phyloP scores from a whole-genome alignment of 257 asterid genomes.

The Scutellaria barbata region DNA sequence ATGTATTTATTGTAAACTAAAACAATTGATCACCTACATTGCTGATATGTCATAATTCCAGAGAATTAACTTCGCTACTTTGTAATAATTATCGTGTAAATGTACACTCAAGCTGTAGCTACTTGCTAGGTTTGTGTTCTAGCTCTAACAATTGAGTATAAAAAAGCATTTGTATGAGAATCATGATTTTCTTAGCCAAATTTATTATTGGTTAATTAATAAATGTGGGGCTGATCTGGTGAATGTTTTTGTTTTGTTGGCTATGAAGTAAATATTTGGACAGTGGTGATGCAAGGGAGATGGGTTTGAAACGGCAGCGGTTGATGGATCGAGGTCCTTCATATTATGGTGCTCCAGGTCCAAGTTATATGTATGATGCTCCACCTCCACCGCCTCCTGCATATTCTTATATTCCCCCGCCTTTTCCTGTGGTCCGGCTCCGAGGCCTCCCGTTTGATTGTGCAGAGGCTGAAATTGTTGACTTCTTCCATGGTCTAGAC shows the following conservation, averaged over 20 bases:
- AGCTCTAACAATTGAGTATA: background rate
- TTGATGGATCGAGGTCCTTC: slow-evolving; percentile 81
- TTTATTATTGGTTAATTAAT: slow-evolving; percentile 9
- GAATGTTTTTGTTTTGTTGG: slow-evolving; percentile 29
- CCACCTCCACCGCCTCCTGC: slow-evolving; percentile 71
- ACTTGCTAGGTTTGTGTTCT: background rate
- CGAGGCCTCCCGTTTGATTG: slow-evolving; percentile 98
- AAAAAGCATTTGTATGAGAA: background rate
- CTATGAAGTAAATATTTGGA: slow-evolving; percentile 63
- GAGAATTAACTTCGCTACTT: background rate
- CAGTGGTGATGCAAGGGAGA: slow-evolving; percentile 79
- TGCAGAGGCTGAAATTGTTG: slow-evolving; percentile 74
- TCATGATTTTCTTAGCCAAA: background rate
- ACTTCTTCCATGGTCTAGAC: slow-evolving; percentile 84
- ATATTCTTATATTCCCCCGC: slow-evolving; percentile 76
- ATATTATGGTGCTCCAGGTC: slow-evolving; percentile 62
- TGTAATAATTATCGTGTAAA: background rate
- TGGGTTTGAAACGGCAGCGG: slow-evolving; percentile 90
- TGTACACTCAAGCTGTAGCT: slow-evolving; percentile 1
- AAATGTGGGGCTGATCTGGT: slow-evolving; percentile 28
- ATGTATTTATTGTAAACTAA: too few species aligned
- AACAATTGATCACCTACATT: background rate
- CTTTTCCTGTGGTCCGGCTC: slow-evolving; percentile 91
- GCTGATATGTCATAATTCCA: background rate
- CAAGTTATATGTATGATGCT: slow-evolving; percentile 76